Base-by-base conservation (phyloP, 768 basidiomycete species). In the Mycena capillaripes region DNA sequence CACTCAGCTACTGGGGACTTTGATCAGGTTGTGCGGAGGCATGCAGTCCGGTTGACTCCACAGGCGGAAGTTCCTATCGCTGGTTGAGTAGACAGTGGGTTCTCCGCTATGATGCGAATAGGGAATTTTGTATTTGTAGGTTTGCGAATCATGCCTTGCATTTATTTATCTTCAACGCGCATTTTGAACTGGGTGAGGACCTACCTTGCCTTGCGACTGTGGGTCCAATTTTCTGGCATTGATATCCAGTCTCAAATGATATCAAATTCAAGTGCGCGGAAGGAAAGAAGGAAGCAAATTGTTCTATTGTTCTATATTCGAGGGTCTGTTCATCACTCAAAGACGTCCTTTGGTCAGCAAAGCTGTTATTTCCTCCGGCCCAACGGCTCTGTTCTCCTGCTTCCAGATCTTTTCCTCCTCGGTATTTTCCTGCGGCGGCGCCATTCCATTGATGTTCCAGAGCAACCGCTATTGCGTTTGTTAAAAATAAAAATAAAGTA, bases 11-110 rank as follows among this genome's bases (percentile, higher is more conserved):
- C 78, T 9, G 76, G 67, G 8, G 85, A 86, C 76, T 86, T 81
- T 73, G 75, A 78, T 9, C 73, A 74, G 10, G 69, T 69, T 14
- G 74, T 81, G 23, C 76, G 83, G 56, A 77, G 86, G 61, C 86
- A 87, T 62, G 85, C 83, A 10, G 82, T 84, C 11, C 76, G 86
- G 9, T 74, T 87, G 27, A 86, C 86, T 8, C 85, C 86, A 6
- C 85, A 85, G 73, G 86, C 86, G 12, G 85, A 87, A 74, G 80
- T 82, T 14, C 86, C 86, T 6, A 85, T 85, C 65, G 78, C 83
- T 8, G 83, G 79, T 9, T 32, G 30, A 55, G n/a, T n/a, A n/a
- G n/a, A n/a, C n/a, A n/a, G n/a, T n/a, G n/a, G n/a, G n/a, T n/a
- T n/a, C n/a, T n/a, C n/a, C n/a, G n/a, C n/a, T n/a, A n/a, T n/a